These are phyloP conservation scores for Aspergillus unguis DNA, from an alignment of 2,329 filamentous ascomycete genomes.

Conservation along the genomic window DNA sequence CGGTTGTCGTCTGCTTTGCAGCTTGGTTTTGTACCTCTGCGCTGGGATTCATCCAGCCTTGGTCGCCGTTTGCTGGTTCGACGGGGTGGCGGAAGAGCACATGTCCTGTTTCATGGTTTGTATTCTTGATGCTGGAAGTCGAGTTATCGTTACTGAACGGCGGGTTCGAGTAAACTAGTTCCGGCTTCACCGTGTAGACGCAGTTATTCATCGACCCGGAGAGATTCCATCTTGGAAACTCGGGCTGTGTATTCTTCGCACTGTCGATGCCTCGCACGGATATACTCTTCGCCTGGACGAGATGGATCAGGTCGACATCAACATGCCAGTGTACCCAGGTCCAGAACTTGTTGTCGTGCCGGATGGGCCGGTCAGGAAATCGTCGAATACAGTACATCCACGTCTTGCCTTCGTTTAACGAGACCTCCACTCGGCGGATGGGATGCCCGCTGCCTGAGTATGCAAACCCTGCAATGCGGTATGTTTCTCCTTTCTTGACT, in stretches of 20 bases:
- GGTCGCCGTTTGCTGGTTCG: slow-evolving; percentile 43
- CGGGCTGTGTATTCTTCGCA: slow-evolving; percentile 52
- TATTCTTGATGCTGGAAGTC: slow-evolving; percentile 12
- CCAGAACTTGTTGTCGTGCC: slow-evolving; percentile 55
- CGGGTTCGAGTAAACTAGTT: slow-evolving; percentile 23
- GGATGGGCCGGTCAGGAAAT: slow-evolving; percentile 48
- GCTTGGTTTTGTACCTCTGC: slow-evolving; percentile 45
- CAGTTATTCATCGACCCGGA: slow-evolving; percentile 52
- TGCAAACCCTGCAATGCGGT: slow-evolving; percentile 48
- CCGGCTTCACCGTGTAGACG: slow-evolving; percentile 47
- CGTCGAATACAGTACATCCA: slow-evolving; percentile 50
- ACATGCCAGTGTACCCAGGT: slow-evolving; percentile 54
- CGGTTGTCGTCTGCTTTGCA: slow-evolving; percentile 44
- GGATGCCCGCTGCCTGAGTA: slow-evolving; percentile 53
- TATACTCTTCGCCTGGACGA: slow-evolving; percentile 44
- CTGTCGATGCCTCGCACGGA: slow-evolving; percentile 49
- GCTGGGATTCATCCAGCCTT: slow-evolving; percentile 53
- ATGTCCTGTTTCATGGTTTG: slow-evolving; percentile 28
- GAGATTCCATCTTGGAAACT: slow-evolving; percentile 47
- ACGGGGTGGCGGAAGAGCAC: slow-evolving; percentile 48
- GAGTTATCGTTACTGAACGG: slow-evolving; percentile 1
- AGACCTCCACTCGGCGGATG: slow-evolving; percentile 50
- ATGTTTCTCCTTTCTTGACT: slow-evolving; percentile 39
- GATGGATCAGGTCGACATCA: slow-evolving; percentile 45
- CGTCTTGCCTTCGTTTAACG: slow-evolving; percentile 45